Evolutionary conservation across 148 eudicot genomes (phyloP).

Genomic region (Camellia lanceoleosa): DNA sequence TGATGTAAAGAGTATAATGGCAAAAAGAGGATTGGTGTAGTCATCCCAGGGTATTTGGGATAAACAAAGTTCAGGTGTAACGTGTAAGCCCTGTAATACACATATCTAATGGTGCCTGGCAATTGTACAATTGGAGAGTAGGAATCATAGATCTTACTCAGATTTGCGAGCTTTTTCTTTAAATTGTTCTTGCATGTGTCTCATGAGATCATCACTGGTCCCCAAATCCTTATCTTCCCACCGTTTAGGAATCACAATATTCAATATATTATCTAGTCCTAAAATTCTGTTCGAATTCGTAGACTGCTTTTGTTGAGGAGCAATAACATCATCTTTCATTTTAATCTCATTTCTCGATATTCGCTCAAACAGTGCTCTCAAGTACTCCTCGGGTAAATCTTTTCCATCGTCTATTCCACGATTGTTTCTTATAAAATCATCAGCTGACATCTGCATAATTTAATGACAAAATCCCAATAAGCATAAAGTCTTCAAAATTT

Average conservation of each 20-base stretch:
- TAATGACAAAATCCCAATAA: constrained; percentile 1
- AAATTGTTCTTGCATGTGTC: constrained; percentile 98
- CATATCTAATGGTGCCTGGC: neutral
- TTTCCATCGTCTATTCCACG: constrained; percentile 99
- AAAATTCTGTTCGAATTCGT: constrained; percentile 73
- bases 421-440: constrained; percentile 92
- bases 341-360: constrained; percentile 93
- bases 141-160: constrained; percentile 63
- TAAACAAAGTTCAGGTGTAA: neutral
- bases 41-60: neutral
- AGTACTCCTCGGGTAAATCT: constrained; percentile 88
- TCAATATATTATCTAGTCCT: constrained; percentile 89
- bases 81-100: neutral
- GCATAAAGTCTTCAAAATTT: constrained; percentile 4
- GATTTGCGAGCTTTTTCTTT: constrained; percentile 98
- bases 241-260: constrained; percentile 85
- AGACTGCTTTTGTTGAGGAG: constrained; percentile 78
- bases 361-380: constrained; percentile 87
- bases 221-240: constrained; percentile 76
- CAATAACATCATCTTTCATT: constrained; percentile 84
- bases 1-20: neutral
- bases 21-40: neutral
- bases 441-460: constrained; percentile 82
- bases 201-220: constrained; percentile 85
- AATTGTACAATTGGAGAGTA: neutral